Evolutionary conservation across 2,329 filamentous ascomycete genomes (phyloP), one percentile per base, ranked within the genome.

Genomic region (Calonectria leucothoes): DNA sequence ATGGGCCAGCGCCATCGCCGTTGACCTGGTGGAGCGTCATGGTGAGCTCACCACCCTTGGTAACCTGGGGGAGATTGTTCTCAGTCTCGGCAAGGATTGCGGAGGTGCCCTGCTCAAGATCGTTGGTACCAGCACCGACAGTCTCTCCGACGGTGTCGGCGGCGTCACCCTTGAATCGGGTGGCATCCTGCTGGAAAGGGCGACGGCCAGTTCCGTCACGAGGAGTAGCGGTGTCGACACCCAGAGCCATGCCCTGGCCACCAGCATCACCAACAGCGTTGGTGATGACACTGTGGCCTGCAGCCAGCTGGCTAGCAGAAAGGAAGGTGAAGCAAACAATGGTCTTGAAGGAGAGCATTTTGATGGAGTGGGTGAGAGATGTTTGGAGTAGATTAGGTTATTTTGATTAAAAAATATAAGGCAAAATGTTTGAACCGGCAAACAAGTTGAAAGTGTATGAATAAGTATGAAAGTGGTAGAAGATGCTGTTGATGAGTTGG

Each of bases 161-260:
- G 17, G 87, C 82, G 48, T 84, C 85, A 49, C 89, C 90, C 67
- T 85, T 85, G 88, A 93, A 93, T 70, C 90, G 90, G 66, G 91
- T 93, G 65, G 87, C 87, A 76, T 93, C 92, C 75, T 89, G 88
- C 84, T 93, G 91, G 86, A 92, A 93, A 57, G 91, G 91, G 64
- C 87, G 84, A 73, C 91, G 88, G 15, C 85, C 82, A 27, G 91
- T 92, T 49, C 91, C 91, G 76, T 92, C 90, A 74, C 91, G 91
- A 49, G 91, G 91, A 65, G 91, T 93, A 77, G 78, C 80, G 59
- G 87, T 85, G 82, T 89, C 88, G 74, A 93, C 81, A 71, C 85
- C 86, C 4, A 89, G 83, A 23, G 84, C 87, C 84, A 86, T 88
- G 78, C 91, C 91, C 23, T 84, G 84, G 74, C 91, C 91, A 64